Conservation (phyloP, 2,329 filamentous ascomycete species). For the Xylaria sp. region DNA sequence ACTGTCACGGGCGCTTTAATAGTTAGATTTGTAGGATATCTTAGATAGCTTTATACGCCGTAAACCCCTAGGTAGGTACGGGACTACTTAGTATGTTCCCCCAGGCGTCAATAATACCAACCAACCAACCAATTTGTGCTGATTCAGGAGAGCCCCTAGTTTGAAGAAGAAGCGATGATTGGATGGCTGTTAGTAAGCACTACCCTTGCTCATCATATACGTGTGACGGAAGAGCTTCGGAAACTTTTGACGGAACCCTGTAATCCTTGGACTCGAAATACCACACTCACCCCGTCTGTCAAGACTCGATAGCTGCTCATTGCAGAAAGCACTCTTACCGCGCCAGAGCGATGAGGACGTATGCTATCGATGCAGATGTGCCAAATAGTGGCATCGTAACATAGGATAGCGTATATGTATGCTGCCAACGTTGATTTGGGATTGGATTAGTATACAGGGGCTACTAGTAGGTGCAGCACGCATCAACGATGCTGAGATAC, state of each 20-base stretch:
- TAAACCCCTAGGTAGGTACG: too few relatives aligned
- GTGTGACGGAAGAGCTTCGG: not conserved
- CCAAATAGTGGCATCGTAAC: not conserved
- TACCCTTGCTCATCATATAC: not conserved
- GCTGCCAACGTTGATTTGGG: not conserved
- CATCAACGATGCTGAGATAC: not conserved
- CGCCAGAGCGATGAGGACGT: not conserved
- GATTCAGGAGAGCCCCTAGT: not conserved
- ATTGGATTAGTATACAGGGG: not conserved
- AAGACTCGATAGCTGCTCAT: not conserved
- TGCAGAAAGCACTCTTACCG: not conserved
- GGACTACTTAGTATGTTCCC: too few relatives aligned
- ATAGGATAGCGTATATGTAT: not conserved
- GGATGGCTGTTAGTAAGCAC: not conserved
- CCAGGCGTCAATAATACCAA: too few relatives aligned
- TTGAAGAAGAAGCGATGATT: not conserved
- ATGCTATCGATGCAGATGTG: not conserved
- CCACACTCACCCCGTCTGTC: not conserved
- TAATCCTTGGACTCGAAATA: not conserved
- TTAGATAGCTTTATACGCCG: too few relatives aligned
- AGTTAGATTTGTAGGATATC: too few relatives aligned
- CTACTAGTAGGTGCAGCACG: constrained; percentile 2
- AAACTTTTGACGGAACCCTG: not conserved
- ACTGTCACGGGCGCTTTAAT: too few relatives aligned
- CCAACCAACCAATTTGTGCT: not conserved